Base-by-base conservation (phyloP, 768 basidiomycete genomes). In the Boletales sp. region DNA sequence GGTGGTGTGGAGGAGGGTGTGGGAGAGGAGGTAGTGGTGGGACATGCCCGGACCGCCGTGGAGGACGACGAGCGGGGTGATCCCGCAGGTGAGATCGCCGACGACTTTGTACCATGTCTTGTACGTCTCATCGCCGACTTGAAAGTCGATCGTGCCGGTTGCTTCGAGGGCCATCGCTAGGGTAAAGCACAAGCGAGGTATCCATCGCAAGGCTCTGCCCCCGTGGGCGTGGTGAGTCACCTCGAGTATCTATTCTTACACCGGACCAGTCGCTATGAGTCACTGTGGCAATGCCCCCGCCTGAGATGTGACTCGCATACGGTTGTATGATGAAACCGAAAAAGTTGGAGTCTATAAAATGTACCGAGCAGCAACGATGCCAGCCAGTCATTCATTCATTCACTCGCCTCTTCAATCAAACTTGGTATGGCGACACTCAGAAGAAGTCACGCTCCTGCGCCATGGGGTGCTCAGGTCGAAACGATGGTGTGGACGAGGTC, bases 31-130 rank as follows among this genome's bases (percentile, higher is more conserved):
- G 54, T 74, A 77, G 56, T 70, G 56, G 76, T 74, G 73, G 0
- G 70, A 58, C 36, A 62, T 14, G 5, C 61, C 61, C 7, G 77
- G 78, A 2, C 78, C 79, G 6, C 79, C 80, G 48, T 80, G 78
- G 1, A 80, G 61, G 0, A 63, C 62, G 14, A 80, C 59, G 1
- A 79, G 53, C 0, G 78, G 77, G 24, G 45, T 53, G 11, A 52
- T 30, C 18, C 55, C 54, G 1, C 65, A 52, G 12, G 62, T 65
- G 42, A 77, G 63, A 45, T 73, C 67, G n/a, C 78, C 77, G 32
- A 71, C 53, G 42, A 77, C 48, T 45, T 63, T 72, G 61, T 74
- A 78, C 70, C 70, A 76, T 13, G 77, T 79, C 54, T 72, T 56
- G 62, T 68, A 73, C 2, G 58, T 56, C 46, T 66, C 45, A 8